These are phyloP conservation scores for Colletotrichum cordylinicola DNA, from an alignment of 2,329 filamentous ascomycete genomes.

Conservation along the genomic window DNA sequence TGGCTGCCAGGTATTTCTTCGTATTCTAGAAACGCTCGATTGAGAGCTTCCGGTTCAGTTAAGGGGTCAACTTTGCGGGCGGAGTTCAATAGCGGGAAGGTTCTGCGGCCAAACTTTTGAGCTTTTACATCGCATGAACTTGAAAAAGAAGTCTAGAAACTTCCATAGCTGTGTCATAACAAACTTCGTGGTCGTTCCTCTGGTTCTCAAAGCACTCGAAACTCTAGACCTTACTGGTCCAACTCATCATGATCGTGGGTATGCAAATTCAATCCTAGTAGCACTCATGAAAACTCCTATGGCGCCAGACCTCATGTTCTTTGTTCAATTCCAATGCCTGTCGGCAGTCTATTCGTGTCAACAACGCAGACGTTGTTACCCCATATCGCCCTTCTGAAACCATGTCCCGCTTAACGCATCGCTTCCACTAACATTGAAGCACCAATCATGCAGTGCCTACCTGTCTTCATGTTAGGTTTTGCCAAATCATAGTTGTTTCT, in stretches of 20 bases:
- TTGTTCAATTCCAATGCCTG: not conserved
- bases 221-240: not conserved
- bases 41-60: not conserved
- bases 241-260: not conserved
- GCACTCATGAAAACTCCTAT: not conserved
- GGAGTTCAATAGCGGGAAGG: not conserved
- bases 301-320: not conserved
- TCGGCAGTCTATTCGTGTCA: not conserved
- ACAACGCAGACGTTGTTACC: not conserved
- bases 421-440: not conserved
- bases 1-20: not conserved
- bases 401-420: not conserved
- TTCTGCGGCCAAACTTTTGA: not conserved
- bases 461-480: not conserved
- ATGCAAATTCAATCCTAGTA: not conserved
- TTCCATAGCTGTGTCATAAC: fast-evolving
- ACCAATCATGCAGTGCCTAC: not conserved
- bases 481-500: not conserved
- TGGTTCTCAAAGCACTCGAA: not conserved
- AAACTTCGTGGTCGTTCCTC: not conserved
- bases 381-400: not conserved
- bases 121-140: not conserved
- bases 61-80: not conserved
- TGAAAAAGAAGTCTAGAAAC: not conserved
- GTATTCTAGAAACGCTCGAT: not conserved